These are phyloP conservation scores for Discostella stelligera DNA, from an alignment of 352 stramenopile species.

Conservation along the genomic window DNA sequence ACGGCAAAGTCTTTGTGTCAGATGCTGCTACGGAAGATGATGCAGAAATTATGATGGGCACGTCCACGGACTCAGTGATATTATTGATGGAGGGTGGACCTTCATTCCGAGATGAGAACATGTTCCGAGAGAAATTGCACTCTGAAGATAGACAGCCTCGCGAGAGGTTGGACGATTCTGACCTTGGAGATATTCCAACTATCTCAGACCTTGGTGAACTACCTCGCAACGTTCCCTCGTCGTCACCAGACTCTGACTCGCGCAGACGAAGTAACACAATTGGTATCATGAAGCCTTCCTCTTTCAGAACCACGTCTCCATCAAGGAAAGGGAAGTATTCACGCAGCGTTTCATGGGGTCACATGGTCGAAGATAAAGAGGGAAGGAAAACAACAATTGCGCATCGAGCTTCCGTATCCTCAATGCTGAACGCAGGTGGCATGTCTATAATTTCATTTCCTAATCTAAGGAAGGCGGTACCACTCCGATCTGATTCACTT, in stretches of 20 bases:
- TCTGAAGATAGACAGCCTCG: not conserved
- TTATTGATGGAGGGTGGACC: constrained; percentile 39
- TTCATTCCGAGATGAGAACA: constrained; percentile 23
- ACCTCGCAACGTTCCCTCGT: not conserved
- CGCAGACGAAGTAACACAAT: constrained; percentile 30
- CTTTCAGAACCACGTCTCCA: constrained; percentile 9
- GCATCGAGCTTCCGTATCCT: constrained; percentile 13
- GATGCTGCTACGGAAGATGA: constrained; percentile 23
- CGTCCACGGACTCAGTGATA: constrained; percentile 30
- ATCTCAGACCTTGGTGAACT: not conserved
- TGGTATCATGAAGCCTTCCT: constrained; percentile 29
- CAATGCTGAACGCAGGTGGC: constrained; percentile 6
- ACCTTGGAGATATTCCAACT: constrained; percentile 35
- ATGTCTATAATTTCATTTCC: constrained; percentile 44
- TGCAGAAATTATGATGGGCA: constrained; percentile 14
- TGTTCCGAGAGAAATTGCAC: constrained; percentile 28
- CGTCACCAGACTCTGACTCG: not conserved
- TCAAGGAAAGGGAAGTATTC: constrained; percentile 24
- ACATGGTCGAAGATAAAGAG: constrained; percentile 38
- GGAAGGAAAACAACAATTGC: constrained; percentile 1
- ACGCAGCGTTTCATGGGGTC: constrained; percentile 46
- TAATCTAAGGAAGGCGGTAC: constrained; percentile 32
- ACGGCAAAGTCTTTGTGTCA: not conserved
- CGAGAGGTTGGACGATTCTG: not conserved
- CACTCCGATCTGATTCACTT: constrained; percentile 48